Conservation (phyloP, 129 eudicot species). For the Mikania micrantha region DNA sequence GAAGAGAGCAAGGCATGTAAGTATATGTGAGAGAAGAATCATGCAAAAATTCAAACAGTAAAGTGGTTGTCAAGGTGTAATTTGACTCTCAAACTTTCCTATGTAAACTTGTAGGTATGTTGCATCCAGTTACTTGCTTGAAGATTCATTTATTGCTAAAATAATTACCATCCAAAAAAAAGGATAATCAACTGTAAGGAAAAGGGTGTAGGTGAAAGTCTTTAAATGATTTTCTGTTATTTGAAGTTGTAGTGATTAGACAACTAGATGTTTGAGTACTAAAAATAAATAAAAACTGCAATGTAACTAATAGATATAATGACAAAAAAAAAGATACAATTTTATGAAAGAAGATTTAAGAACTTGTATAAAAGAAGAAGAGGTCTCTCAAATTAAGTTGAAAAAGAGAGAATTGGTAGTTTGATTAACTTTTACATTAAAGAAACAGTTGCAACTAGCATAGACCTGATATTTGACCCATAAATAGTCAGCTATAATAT, state of each 20-base stretch:
- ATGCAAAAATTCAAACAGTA: too few relatives aligned
- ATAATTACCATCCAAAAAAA: too few relatives aligned
- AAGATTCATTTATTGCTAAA: too few relatives aligned
- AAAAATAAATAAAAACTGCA: too few relatives aligned
- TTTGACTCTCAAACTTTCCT: too few relatives aligned
- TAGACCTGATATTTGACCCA: background rate
- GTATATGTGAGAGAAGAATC: too few relatives aligned
- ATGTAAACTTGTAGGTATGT: too few relatives aligned
- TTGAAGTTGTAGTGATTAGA: background rate
- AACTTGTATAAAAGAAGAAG: background rate
- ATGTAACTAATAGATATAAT: too few relatives aligned
- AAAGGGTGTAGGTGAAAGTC: background rate
- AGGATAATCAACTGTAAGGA: background rate
- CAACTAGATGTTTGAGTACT: background rate
- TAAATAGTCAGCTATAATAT: background rate
- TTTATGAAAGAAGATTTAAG: background rate
- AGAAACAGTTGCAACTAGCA: background rate
- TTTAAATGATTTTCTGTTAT: background rate
- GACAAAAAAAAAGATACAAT: too few relatives aligned
- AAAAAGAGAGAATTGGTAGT: background rate
- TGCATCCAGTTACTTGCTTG: too few relatives aligned
- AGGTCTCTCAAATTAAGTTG: background rate
- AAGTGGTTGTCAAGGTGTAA: too few relatives aligned
- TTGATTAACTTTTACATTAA: background rate
- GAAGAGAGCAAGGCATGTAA: too few relatives aligned